phyloP scores from a whole-genome alignment of 306 rosid genomes.

The Acmispon strigosus region DNA sequence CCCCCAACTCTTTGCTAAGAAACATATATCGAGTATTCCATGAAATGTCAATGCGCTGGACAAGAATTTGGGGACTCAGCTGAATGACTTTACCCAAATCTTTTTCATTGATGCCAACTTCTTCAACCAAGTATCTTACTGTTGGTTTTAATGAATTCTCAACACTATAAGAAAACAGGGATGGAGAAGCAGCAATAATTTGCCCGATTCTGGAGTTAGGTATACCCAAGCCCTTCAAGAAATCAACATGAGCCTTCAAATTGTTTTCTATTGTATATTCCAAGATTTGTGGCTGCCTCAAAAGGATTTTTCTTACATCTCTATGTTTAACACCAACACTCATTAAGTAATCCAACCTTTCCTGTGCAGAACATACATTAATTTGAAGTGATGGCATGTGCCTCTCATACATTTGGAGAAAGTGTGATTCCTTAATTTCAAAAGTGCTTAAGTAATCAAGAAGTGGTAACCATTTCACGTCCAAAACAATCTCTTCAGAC shows the following conservation, averaged over 20 bases:
- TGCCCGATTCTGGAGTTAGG: conserved; percentile 82
- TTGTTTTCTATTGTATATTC: conserved; percentile 81
- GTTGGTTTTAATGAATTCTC: conserved; percentile 91
- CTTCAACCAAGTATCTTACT: conserved; percentile 79
- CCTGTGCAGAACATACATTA: conserved; percentile 72
- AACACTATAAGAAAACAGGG: conserved; percentile 84
- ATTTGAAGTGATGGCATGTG: conserved; percentile 91
- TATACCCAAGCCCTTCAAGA: conserved; percentile 70
- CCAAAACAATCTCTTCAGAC: conserved; percentile 65
- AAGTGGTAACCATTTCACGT: conserved; percentile 81
- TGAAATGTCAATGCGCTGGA: conserved; percentile 79
- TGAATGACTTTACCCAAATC: conserved; percentile 90
- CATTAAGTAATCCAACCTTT: conserved; percentile 78
- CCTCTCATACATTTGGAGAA: conserved; percentile 85
- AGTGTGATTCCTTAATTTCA: conserved; percentile 92
- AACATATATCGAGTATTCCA: conserved; percentile 79
- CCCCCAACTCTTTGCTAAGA: conserved; percentile 84
- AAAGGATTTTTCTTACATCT: conserved; percentile 68
- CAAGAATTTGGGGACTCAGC: conserved; percentile 89
- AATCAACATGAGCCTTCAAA: conserved; percentile 79
- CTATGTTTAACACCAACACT: conserved; percentile 90
- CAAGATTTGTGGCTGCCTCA: conserved; percentile 93
- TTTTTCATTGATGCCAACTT: conserved; percentile 90
- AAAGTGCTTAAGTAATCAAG: conserved; percentile 82
- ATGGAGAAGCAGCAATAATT: conserved; percentile 70